Percentiles rank a stretch among this genome's conserved stretches.
Evolutionary conservation across 345 rosid genomes (phyloP).

Genomic region (Eucalyptus virginea): DNA sequence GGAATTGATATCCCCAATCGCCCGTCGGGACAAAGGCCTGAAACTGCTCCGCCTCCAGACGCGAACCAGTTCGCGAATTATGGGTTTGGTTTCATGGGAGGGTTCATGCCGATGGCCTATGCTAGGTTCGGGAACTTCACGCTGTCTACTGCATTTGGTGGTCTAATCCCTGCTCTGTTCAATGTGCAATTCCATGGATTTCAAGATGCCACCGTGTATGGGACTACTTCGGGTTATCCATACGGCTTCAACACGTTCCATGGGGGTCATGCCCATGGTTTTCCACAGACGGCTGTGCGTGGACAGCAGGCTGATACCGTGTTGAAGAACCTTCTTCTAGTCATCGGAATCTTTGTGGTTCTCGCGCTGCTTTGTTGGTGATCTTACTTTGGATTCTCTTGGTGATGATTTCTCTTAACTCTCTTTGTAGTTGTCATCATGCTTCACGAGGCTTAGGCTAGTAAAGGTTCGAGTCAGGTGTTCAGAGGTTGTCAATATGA

Average conservation of each 20-base stretch:
- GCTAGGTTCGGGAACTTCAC: constrained; percentile 66
- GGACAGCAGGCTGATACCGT: constrained; percentile 41
- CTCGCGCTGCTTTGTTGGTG: constrained; percentile 43
- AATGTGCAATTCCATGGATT: constrained; percentile 71
- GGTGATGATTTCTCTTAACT: not conserved
- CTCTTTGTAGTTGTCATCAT: not conserved
- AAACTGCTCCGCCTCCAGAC: constrained; percentile 47
- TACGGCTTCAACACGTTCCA: constrained; percentile 36
- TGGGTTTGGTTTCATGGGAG: constrained; percentile 64
- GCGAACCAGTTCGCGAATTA: constrained; percentile 32
- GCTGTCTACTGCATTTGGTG: constrained; percentile 55
- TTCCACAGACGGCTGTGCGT: constrained; percentile 13
- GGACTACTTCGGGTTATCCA: constrained; percentile 54
- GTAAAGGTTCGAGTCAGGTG: not conserved
- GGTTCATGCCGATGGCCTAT: constrained; percentile 57
- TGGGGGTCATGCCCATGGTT: constrained; percentile 41
- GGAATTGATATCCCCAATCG: constrained; percentile 60
- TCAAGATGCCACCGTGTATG: constrained; percentile 54
- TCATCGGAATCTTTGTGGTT: constrained; percentile 44
- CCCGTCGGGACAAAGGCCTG: constrained; percentile 74
- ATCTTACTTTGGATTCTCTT: not conserved
- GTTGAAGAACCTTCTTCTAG: constrained; percentile 39
- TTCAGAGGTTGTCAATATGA: not conserved
- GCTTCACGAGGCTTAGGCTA: not conserved
- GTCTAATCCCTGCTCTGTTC: constrained; percentile 65